Percentiles rank a stretch among this genome's conserved stretches.
These are phyloP conservation scores for Paraleonurus japonicus DNA, from an alignment of 257 asterid species.

Conservation along the genomic window DNA sequence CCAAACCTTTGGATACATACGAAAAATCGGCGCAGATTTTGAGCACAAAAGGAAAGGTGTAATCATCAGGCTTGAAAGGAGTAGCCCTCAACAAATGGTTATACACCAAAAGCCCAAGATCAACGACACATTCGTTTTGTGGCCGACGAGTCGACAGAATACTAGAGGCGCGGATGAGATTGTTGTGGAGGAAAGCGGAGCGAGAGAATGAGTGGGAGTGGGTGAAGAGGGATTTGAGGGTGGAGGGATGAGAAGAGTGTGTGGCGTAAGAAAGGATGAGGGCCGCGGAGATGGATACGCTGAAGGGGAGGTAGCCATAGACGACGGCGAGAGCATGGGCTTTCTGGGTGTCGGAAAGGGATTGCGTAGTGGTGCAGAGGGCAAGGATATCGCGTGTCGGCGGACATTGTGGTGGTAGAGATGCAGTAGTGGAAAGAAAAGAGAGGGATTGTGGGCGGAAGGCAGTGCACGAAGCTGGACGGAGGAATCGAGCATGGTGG, in stretches of 20 bases:
- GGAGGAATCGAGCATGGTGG: constrained; percentile 28
- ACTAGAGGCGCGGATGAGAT: constrained; percentile 57
- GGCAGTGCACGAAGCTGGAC: constrained; percentile 15
- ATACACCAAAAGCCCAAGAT: constrained; percentile 38
- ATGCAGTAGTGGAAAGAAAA: constrained; percentile 9
- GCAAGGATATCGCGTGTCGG: constrained; percentile 35
- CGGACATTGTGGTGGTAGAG: constrained; percentile 18
- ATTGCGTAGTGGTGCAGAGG: constrained; percentile 39
- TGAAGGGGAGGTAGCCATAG: constrained; percentile 56
- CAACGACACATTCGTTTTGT: constrained; percentile 6
- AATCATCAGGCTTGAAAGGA: constrained; percentile 51
- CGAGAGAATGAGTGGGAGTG: constrained; percentile 45
- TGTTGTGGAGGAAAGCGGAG: constrained; percentile 64
- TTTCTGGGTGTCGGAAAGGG: constrained; percentile 53
- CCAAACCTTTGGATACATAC: constrained; percentile 50
- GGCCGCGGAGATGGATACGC: constrained; percentile 59
- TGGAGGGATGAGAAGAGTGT: constrained; percentile 33
- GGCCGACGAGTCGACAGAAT: constrained; percentile 29
- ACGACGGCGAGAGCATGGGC: constrained; percentile 53
- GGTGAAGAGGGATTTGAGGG: constrained; percentile 34
- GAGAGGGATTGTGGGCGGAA: constrained; percentile 15
- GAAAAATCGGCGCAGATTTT: constrained; percentile 60
- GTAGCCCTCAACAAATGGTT: constrained; percentile 45
- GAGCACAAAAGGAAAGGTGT: constrained; percentile 68
- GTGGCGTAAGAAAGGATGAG: constrained; percentile 68